Evolutionary conservation across 345 rosid genomes (phyloP).

Genomic region (Eucalyptus tenuipes): DNA sequence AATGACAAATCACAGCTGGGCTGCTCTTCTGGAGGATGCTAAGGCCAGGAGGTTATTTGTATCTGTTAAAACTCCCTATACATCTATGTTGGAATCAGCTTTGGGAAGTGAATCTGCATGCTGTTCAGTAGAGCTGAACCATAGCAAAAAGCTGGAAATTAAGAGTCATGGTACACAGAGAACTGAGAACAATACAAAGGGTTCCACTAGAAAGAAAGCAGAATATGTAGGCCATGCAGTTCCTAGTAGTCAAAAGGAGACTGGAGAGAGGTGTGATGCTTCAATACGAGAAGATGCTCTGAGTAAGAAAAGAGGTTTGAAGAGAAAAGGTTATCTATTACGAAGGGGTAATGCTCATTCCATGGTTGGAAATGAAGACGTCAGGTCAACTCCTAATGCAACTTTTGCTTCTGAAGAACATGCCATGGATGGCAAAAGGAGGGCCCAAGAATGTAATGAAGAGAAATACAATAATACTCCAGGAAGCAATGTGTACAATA

Average conservation of each 20-base stretch:
- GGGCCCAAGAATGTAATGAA: constrained; percentile 8
- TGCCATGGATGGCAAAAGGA: constrained; percentile 4
- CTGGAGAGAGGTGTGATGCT: background rate
- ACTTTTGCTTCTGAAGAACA: background rate
- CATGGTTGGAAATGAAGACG: constrained; percentile 15
- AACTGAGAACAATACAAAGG: background rate
- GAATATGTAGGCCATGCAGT: background rate
- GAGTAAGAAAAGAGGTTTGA: constrained; percentile 13
- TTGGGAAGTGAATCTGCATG: constrained; percentile 1
- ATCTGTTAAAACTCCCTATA: constrained; percentile 50
- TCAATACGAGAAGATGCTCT: constrained; percentile 8
- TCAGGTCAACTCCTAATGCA: constrained; percentile 5
- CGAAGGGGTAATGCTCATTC: constrained; percentile 10
- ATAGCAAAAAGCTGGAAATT: constrained; percentile 3
- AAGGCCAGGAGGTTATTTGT: constrained; percentile 60
- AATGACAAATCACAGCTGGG: constrained; percentile 65
- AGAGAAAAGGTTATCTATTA: constrained; percentile 4
- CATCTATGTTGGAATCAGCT: constrained; percentile 18
- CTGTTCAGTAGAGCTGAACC: constrained; percentile 4
- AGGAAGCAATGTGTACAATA: background rate
- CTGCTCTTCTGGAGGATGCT: constrained; percentile 82
- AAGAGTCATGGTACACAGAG: background rate
- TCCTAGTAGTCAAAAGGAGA: background rate
- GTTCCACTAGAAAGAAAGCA: background rate
- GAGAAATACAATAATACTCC: background rate